Evolutionary conservation across 352 stramenopile species (phyloP), one percentile per base, ranked within the genome.

Genomic region (Globisporangium carolinianum): DNA sequence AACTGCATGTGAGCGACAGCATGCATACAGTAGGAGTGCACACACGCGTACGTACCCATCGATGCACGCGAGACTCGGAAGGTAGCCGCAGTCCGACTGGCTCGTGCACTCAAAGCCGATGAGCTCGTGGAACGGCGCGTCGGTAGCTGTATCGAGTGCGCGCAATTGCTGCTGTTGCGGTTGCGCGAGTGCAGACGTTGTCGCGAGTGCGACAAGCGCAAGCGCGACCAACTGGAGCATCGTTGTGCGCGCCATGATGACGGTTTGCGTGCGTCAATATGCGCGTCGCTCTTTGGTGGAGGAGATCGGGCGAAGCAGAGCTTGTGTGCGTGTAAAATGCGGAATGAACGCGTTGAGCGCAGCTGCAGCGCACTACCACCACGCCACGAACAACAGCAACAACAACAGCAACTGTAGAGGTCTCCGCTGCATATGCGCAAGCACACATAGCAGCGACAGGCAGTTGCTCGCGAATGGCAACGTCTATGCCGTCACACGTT

Each of bases 61-160:
- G 41, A 90, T 65, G 52, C 84, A 94, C 15, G 82, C 79, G 24
- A 92, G 67, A 3, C 79, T 78, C 5, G 82, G 84, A 9, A 94
- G 59, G 53, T 86, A 89, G 64, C 84, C 84, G 53, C 84, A 94
- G 64, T 94, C 82, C 5, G 58, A 61, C 35, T 71, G 73, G 32
- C 62, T 53, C 1, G 66, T 59, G 68, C 84, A 94, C 11, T 61
- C 41, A 3, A 86, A 15, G 1, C 80, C 78, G 39, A 85, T 45
- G 9, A 57, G 60, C 4, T 84, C 68, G 46, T 66, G 53, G 60
- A 76, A 79, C 24, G 62, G 60, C 43, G 51, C 53, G 8, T 49
- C 52, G 12, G 55, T 24, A 12, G 43, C 43, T 11, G 45, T 32
- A 5, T 9, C 15, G 49, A 43, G 32, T 32, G 49, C 35, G 11